Base-by-base conservation (phyloP, 331 rosid species). In the Phaseolus coccineus region DNA sequence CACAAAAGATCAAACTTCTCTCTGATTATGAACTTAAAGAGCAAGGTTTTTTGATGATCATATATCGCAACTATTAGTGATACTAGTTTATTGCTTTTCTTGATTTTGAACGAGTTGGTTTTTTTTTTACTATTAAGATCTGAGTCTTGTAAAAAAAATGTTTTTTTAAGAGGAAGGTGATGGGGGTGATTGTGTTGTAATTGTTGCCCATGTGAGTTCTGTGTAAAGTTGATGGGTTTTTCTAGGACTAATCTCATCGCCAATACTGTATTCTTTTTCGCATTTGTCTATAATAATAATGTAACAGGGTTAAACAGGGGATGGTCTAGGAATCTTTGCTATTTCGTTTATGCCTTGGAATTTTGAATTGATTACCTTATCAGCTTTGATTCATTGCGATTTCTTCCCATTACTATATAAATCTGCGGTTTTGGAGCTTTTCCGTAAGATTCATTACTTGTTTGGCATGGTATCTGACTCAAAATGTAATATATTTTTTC, bases 241-340 rank as follows among this genome's bases (percentile, higher is more conserved):
- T 77, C 83, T 73, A 78, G 79, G 83, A 68, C 66, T 77, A 71
- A 83, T 83, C 86, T 78, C 80, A 68, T 69, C 44, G 33, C 25
- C 30, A 42, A 58, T 79, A 78, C 61, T 82, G 57, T 63, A 35
- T 42, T 62, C 14, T 61, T 73, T 14, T 62, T 22, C 10, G 40
- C 66, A 59, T 59, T 56, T 67, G 40, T 76, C 71, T 40, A 69
- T 69, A 27, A 46, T 58, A 22, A 46, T 58, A 22, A 46, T 59
- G 75, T 77, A 71, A 62, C 39, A 15, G 53, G 61, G 15, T 82
- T 69, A 61, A 35, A 55, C 71, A 62, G 55, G 44, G 35, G 55
- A 72, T 7, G 61, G 70, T 39, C 9, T 30, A 6, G 69, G 84
- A 82, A 47, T 74, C 78, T 71, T 52, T 51, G 47, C 48, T 70